These are phyloP conservation scores for Backusella mclennaniae DNA, from an alignment of 192 early-diverging fungal genomes.

Conservation along the genomic window DNA sequence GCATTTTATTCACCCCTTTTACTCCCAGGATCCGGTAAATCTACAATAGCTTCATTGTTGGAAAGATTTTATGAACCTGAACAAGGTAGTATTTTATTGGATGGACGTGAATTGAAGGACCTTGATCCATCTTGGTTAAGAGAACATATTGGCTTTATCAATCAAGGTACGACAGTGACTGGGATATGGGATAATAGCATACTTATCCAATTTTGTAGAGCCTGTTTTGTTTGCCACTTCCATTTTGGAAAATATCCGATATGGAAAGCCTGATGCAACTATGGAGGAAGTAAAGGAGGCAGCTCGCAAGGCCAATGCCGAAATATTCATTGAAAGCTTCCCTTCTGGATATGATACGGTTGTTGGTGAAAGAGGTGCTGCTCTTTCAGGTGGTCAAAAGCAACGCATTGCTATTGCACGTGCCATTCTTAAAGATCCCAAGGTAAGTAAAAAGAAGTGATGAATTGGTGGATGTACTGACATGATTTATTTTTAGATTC, in stretches of 20 bases:
- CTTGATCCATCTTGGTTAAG: constrained; percentile 67
- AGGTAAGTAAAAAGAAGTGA: constrained; percentile 11
- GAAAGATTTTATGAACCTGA: constrained; percentile 78
- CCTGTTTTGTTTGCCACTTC: constrained; percentile 79
- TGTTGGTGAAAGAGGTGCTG: constrained; percentile 80
- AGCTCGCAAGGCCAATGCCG: constrained; percentile 68
- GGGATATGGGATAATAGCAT: not conserved
- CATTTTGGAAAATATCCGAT: constrained; percentile 73
- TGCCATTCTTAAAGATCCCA: constrained; percentile 59
- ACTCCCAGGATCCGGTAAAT: constrained; percentile 62
- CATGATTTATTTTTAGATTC: constrained; percentile 41
- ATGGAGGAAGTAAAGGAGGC: constrained; percentile 72
- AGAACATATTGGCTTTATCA: constrained; percentile 67
- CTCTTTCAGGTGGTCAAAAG: constrained; percentile 62
- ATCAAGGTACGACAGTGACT: constrained; percentile 39
- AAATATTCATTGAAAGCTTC: constrained; percentile 69
- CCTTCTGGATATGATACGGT: constrained; percentile 86
- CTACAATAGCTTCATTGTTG: constrained; percentile 67
- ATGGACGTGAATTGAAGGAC: constrained; percentile 54
- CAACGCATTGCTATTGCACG: constrained; percentile 62
- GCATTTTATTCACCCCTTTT: not conserved
- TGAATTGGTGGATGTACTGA: not conserved
- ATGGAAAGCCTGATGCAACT: constrained; percentile 60
- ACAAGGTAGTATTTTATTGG: constrained; percentile 61
- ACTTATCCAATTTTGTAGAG: constrained; percentile 35